These are phyloP conservation scores for Boletales sp. DNA, from an alignment of 768 basidiomycete genomes.

Conservation along the genomic window DNA sequence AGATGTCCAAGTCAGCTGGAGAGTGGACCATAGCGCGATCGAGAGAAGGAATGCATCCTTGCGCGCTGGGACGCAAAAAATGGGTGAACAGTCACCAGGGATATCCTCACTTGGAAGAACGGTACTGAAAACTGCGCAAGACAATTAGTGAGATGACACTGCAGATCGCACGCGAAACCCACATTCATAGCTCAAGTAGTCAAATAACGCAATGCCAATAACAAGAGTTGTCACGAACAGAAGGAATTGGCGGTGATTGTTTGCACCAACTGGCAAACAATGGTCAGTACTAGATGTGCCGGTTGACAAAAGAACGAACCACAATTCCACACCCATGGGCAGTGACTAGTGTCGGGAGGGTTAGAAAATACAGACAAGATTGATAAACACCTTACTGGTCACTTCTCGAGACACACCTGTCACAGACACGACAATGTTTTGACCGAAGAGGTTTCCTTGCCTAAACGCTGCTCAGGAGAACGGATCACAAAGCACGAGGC, in stretches of 20 bases:
- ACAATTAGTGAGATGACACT: not conserved
- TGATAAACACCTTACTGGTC: conserved; percentile 71
- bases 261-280: conserved; percentile 64
- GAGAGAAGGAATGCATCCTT: conserved; percentile 82
- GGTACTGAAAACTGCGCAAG: conserved; percentile 51
- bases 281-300: not conserved
- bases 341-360: conserved; percentile 57
- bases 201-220: conserved; percentile 73
- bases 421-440: conserved; percentile 92
- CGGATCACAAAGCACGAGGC: not conserved
- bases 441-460: conserved; percentile 88
- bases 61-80: conserved; percentile 66
- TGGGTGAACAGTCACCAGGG: conserved; percentile 19
- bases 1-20: conserved; percentile 94
- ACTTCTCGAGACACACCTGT: conserved; percentile 83
- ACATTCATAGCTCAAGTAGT: conserved; percentile 84
- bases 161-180: conserved; percentile 27
- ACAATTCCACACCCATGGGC: conserved; percentile 99
- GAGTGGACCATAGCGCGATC: conserved; percentile 79
- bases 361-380: conserved; percentile 1
- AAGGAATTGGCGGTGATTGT: conserved; percentile 95
- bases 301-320: conserved; percentile 46
- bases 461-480: conserved; percentile 29
- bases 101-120: conserved; percentile 16
- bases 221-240: conserved; percentile 89